Conservation (phyloP, 176 grass and related monocot genomes). For the Phoenix dactylifera region DNA sequence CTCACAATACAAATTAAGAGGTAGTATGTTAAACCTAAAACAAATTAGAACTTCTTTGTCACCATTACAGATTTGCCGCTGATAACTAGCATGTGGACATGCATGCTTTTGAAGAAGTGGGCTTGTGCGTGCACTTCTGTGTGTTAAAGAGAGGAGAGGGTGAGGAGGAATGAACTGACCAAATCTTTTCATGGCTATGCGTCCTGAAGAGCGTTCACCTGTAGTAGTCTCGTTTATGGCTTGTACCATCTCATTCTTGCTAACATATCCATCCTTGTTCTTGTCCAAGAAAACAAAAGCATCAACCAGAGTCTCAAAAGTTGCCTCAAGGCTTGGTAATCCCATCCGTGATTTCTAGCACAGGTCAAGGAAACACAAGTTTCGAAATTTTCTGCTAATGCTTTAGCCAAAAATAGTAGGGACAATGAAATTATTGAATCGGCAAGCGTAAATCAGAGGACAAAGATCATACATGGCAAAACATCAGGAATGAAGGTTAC, state of each 20-base stretch:
- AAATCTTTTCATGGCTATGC: constrained; percentile 95
- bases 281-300: constrained; percentile 96
- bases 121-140: background rate
- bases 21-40: no score
- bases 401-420: no score
- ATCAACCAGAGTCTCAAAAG: constrained; percentile 83
- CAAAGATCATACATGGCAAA: no score
- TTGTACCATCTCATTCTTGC: constrained; percentile 88
- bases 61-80: no score
- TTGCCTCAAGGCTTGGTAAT: constrained; percentile 57
- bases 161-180: constrained; percentile 37
- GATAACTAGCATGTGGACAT: no score
- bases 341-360: constrained; percentile 68
- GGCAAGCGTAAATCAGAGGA: no score
- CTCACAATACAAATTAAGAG: no score
- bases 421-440: no score
- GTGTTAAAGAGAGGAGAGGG: background rate
- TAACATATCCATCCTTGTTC: constrained; percentile 95
- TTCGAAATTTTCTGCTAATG: no score
- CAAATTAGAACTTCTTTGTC: no score
- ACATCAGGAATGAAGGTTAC: no score
- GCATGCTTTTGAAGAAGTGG: no score
- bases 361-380: constrained; percentile 28
- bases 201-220: constrained; percentile 86
- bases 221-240: constrained; percentile 85